phyloP scores from a whole-genome alignment of 305 asterid species.

The Stenogyne calaminthoides region DNA sequence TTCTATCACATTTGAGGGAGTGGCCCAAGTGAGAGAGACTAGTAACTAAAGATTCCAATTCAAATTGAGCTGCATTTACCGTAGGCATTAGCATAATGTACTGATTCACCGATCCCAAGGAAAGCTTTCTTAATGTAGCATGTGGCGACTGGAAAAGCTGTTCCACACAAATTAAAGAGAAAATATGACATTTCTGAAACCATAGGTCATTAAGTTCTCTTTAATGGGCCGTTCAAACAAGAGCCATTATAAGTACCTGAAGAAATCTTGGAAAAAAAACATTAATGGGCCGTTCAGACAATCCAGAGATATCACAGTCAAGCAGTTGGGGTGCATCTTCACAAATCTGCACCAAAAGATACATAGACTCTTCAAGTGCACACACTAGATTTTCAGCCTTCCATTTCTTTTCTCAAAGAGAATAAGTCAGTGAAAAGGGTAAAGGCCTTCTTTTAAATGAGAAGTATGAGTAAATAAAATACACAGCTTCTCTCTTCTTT shows the following conservation, averaged over 20 bases:
- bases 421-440: background rate
- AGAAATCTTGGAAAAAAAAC: slow-evolving; percentile 82
- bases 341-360: slow-evolving; percentile 54
- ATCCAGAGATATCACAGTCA: slow-evolving; percentile 78
- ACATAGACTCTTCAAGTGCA: slow-evolving; percentile 44
- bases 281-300: slow-evolving; percentile 73
- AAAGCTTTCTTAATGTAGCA: slow-evolving; percentile 64
- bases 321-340: slow-evolving; percentile 85
- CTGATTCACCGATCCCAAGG: slow-evolving; percentile 77
- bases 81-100: slow-evolving; percentile 84
- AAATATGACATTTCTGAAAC: slow-evolving; percentile 18
- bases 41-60: slow-evolving; percentile 4
- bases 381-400: slow-evolving; percentile 6
- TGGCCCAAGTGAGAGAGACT: slow-evolving; percentile 13
- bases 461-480: slow-evolving; percentile 13
- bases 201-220: slow-evolving; percentile 16
- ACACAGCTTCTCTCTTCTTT: background rate
- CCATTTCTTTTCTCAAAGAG: background rate
- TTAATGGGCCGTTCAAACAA: background rate
- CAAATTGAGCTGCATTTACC: slow-evolving; percentile 43
- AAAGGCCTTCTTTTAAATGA: slow-evolving; percentile 9
- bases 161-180: slow-evolving; percentile 24
- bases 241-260: slow-evolving; percentile 47
- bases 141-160: slow-evolving; percentile 85
- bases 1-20: background rate